Evolutionary conservation across 1,284 basidiomycete species (phyloP).

Genomic region (Apiotrichum mycotoxinovorans): DNA sequence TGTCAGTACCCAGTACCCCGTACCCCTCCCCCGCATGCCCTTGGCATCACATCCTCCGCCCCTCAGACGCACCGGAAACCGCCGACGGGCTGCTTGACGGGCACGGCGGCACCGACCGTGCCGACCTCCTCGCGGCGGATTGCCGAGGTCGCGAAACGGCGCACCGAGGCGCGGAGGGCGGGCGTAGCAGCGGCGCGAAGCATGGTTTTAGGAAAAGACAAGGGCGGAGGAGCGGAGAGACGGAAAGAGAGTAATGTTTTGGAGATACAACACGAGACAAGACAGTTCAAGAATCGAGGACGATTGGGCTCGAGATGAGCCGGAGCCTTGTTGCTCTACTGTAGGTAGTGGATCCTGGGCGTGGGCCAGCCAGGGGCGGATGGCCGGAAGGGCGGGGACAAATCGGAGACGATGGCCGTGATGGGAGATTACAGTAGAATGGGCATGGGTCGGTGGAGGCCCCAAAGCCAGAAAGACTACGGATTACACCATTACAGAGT

Average conservation of each 20-base stretch:
- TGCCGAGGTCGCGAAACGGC: conserved; percentile 50
- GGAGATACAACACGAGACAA: too few relatives aligned
- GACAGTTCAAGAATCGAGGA: background rate
- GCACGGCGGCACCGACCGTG: conserved; percentile 57
- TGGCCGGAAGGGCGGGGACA: background rate
- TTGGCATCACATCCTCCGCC: background rate
- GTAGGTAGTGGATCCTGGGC: too few relatives aligned
- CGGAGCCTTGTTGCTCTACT: too few relatives aligned
- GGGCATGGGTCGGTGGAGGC: background rate
- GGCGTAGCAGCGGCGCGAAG: conserved; percentile 5
- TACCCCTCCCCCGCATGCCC: background rate
- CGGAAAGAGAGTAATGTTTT: background rate
- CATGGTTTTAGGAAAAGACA: conserved; percentile 1
- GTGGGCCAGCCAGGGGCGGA: background rate
- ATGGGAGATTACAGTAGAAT: background rate
- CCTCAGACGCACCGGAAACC: conserved; percentile 59
- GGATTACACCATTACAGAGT: too few relatives aligned
- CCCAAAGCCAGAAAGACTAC: too few relatives aligned
- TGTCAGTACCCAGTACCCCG: background rate
- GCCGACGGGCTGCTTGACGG: conserved; percentile 66
- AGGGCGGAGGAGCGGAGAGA: background rate
- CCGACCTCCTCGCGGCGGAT: conserved; percentile 58
- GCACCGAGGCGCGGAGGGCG: conserved; percentile 4
- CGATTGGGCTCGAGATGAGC: background rate
- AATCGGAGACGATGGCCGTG: background rate